Percentiles rank a stretch among this genome's conserved stretches.
These are phyloP conservation scores for Sphagnum tenellum DNA, from an alignment of 225 moss, liverwort and hornwort genomes.

Conservation along the genomic window DNA sequence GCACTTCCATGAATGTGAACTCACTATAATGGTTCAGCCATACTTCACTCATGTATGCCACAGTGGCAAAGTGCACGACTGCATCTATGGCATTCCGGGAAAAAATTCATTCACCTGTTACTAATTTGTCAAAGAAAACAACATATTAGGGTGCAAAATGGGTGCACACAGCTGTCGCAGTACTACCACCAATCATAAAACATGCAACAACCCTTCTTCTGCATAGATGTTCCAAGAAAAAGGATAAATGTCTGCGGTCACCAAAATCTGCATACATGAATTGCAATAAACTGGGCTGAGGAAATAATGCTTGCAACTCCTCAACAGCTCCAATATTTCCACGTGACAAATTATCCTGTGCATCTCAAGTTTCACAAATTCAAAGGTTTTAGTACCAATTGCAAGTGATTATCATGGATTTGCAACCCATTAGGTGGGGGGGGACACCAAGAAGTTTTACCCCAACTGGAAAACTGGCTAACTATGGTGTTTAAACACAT, in stretches of 20 bases:
- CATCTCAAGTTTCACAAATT: too few species aligned
- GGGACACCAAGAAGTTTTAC: too few species aligned
- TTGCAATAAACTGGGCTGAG: slow-evolving; percentile 57
- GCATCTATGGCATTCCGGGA: slow-evolving; percentile 72
- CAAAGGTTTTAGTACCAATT: too few species aligned
- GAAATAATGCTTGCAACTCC: slow-evolving; percentile 63
- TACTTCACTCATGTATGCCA: slow-evolving; percentile 93
- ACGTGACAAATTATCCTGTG: slow-evolving; percentile 85
- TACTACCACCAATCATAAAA: too few species aligned
- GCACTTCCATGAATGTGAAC: neutral
- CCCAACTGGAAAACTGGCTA: too few species aligned
- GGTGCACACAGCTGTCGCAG: too few species aligned
- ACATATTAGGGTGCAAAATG: neutral
- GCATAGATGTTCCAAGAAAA: neutral
- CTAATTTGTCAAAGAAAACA: neutral
- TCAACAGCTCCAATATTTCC: slow-evolving; percentile 84
- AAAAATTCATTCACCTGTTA: slow-evolving; percentile 58
- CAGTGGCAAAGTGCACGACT: slow-evolving; percentile 96
- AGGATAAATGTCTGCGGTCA: slow-evolving; percentile 66
- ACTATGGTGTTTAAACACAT: too few species aligned
- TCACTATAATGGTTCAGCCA: slow-evolving; percentile 70
- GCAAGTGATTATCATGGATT: too few species aligned
- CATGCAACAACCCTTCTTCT: neutral
- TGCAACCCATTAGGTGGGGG: too few species aligned
- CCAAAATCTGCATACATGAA: slow-evolving; percentile 80